A percentile compares a stretch with the other conserved stretches of the same genome.
Conservation (phyloP, 2,329 filamentous ascomycete species). For the Diaporthe ampelina region DNA sequence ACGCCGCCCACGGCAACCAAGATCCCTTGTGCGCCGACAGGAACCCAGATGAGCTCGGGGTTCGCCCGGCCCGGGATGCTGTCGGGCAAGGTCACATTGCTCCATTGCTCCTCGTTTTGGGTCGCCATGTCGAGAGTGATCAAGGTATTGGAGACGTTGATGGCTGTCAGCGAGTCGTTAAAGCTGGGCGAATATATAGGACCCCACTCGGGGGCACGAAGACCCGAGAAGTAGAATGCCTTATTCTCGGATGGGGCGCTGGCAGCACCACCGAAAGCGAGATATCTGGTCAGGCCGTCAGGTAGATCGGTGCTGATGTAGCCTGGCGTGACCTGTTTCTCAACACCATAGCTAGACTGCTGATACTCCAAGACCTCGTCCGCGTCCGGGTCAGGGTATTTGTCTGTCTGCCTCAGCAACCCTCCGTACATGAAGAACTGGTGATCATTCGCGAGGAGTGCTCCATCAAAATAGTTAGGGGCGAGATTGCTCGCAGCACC, state of each 20-base stretch:
- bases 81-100: conserved; percentile 66
- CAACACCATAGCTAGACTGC: conserved; percentile 63
- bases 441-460: conserved; percentile 74
- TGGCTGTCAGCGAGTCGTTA: conserved; percentile 55
- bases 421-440: conserved; percentile 77
- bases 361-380: conserved; percentile 66
- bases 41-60: conserved; percentile 80
- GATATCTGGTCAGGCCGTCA: conserved; percentile 67
- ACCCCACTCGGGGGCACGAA: conserved; percentile 65
- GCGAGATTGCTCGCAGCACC: conserved; percentile 64
- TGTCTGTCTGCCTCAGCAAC: conserved; percentile 53
- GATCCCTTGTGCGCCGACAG: conserved; percentile 81
- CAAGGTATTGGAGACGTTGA: conserved; percentile 67
- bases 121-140: conserved; percentile 72
- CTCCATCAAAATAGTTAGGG: conserved; percentile 73
- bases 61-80: conserved; percentile 69
- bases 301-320: conserved; percentile 60
- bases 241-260: conserved; percentile 78
- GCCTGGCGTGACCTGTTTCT: conserved; percentile 56
- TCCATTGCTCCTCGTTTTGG: conserved; percentile 67
- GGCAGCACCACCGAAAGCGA: conserved; percentile 74
- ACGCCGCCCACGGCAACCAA: conserved; percentile 85
- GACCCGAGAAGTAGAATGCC: conserved; percentile 79
- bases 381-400: conserved; percentile 52
- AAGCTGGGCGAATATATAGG: conserved; percentile 57